Evolutionary conservation across 2,329 filamentous ascomycete genomes (phyloP).

Genomic region (Aspergillus fructus): DNA sequence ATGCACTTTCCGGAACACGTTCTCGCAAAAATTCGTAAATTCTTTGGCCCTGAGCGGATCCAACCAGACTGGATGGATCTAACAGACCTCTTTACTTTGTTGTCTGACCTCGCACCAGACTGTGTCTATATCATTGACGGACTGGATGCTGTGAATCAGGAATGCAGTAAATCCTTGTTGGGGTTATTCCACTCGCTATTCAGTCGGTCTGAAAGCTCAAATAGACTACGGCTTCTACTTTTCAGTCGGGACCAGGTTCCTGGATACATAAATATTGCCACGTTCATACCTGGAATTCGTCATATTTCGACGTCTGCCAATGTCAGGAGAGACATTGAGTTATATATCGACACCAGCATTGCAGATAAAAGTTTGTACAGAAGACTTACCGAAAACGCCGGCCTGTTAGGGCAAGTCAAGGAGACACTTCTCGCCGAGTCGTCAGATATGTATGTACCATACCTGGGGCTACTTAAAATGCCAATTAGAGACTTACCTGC

Average conservation of each 20-base stretch:
- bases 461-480: neutral
- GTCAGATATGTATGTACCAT: constrained; percentile 3
- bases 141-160: constrained; percentile 14
- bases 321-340: constrained; percentile 18
- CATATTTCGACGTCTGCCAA: constrained; percentile 21
- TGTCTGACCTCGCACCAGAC: constrained; percentile 12
- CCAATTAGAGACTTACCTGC: constrained; percentile 3
- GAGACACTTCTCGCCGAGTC: neutral
- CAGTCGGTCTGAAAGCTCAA: neutral
- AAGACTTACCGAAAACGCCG: constrained; percentile 18
- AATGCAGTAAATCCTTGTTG: constrained; percentile 8
- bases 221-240: constrained; percentile 12
- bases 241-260: constrained; percentile 23
- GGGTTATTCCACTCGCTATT: constrained; percentile 11
- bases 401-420: constrained; percentile 7
- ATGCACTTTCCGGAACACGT: too few species aligned
- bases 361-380: constrained; percentile 17
- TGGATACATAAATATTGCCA: constrained; percentile 18
- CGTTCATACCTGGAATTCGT: constrained; percentile 15
- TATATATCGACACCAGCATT: constrained; percentile 20
- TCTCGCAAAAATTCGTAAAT: neutral
- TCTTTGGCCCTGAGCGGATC: constrained; percentile 15
- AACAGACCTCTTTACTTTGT: constrained; percentile 10
- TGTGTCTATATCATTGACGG: constrained; percentile 21
- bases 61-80: constrained; percentile 21